Percentiles rank a stretch among this genome's conserved stretches.
Evolutionary conservation across 257 asterid genomes (phyloP).

Genomic region (Solanum chmielewskii): DNA sequence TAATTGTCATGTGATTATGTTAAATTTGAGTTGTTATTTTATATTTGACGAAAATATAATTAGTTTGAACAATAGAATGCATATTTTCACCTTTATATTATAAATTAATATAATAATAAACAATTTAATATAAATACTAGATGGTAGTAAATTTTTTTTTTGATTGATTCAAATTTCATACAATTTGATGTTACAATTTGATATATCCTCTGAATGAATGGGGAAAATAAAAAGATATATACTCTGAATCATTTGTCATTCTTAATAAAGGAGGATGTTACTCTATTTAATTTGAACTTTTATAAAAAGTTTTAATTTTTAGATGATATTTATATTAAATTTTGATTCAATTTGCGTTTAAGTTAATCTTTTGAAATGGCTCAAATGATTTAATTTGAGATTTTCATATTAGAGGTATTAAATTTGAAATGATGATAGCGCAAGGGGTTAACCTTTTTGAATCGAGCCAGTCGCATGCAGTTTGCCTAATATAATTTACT

Average conservation of each 20-base stretch:
- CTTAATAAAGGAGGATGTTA: not conserved
- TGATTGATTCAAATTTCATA: not conserved
- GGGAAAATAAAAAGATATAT: not conserved
- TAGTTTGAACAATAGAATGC: too few relatives aligned
- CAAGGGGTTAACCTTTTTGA: too few relatives aligned
- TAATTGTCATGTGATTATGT: not conserved
- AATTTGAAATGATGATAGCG: too few relatives aligned
- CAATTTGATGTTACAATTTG: not conserved
- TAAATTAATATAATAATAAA: too few relatives aligned
- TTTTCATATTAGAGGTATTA: too few relatives aligned
- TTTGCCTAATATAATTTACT: not conserved
- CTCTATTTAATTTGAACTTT: not conserved
- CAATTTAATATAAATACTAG: not conserved
- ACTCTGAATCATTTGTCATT: not conserved
- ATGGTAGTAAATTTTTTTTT: not conserved
- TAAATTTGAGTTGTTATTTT: not conserved
- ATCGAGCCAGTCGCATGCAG: not conserved
- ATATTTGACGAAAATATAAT: not conserved
- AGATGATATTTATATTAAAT: too few relatives aligned
- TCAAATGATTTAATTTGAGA: too few relatives aligned
- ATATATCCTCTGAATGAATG: not conserved
- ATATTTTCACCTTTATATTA: not conserved
- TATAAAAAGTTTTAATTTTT: not conserved
- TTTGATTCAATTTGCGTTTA: not conserved
- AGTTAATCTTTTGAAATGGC: not conserved